Evolutionary conservation across 768 basidiomycete genomes (phyloP).

Genomic region (Suillus bovinus): DNA sequence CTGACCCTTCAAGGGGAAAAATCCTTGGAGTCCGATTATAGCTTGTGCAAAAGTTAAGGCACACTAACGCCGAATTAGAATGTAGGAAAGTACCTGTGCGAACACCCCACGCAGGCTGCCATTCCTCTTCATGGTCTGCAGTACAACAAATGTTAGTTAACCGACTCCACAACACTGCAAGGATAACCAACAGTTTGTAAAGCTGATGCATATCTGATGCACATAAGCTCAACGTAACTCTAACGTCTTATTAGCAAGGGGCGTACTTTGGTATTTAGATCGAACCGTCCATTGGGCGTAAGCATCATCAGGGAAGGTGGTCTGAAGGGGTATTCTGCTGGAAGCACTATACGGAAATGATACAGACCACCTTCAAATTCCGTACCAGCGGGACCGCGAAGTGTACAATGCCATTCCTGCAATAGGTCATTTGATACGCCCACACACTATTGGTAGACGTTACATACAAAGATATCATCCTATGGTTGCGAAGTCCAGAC

Average conservation of each 20-base stretch:
- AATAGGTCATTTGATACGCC: slow-evolving; percentile 20
- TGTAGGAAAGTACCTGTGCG: slow-evolving; percentile 67
- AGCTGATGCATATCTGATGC: slow-evolving; percentile 85
- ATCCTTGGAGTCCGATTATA: slow-evolving; percentile 85
- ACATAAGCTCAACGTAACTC: not conserved
- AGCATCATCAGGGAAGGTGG: slow-evolving; percentile 96
- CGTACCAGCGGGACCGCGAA: slow-evolving; percentile 83
- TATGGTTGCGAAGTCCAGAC: slow-evolving; percentile 27
- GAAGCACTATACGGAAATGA: slow-evolving; percentile 88
- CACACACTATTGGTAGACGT: slow-evolving; percentile 6
- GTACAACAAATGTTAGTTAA: slow-evolving; percentile 30
- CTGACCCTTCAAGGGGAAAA: slow-evolving; percentile 87
- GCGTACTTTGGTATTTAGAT: slow-evolving; percentile 89
- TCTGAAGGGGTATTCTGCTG: slow-evolving; percentile 94
- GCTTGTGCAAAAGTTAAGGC: slow-evolving; percentile 44
- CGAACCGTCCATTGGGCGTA: slow-evolving; percentile 96
- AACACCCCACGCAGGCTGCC: slow-evolving; percentile 99
- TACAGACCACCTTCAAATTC: slow-evolving; percentile 97
- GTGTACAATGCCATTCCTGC: slow-evolving; percentile 96
- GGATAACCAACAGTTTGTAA: slow-evolving; percentile 73
- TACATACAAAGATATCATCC: slow-evolving; percentile 88
- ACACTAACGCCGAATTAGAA: slow-evolving; percentile 13
- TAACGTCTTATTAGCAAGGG: not conserved
- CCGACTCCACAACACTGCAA: slow-evolving; percentile 17
- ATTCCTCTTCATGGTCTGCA: slow-evolving; percentile 90